Evolutionary conservation across 1,284 basidiomycete species (phyloP), one percentile per base, ranked within the genome.

Genomic region (Meripilus lineatus): DNA sequence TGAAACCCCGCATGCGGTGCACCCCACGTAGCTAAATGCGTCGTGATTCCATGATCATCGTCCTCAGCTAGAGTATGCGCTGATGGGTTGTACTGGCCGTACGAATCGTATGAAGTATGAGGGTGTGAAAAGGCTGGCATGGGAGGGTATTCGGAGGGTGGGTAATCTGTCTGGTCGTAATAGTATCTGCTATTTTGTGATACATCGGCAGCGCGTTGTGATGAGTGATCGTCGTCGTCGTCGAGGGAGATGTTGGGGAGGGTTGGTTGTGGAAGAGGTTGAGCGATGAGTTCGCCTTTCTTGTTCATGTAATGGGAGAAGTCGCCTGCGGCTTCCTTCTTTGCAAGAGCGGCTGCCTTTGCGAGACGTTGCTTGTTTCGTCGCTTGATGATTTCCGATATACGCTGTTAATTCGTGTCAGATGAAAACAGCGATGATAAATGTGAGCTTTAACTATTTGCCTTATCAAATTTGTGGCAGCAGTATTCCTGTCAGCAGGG

Each of bases 401-500:
- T 97, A 54, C 95, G 89, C 84, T 88, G 33, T 8, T 10, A 10
- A 8, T 8, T 10, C 8, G 28, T 30, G 28, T 30, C 10, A 30
- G 18, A 28, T 49, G 40, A 11, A 24, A 26, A 18, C 15, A 47
- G 45, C 24, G 38, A 22, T 5, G 32, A 24, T 38, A 42, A 25
- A 24, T 38, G 17, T 4, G 22, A 35, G 28, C 8, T n/a, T 8
- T 10, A 30, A 30, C 28, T 10, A 40, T 34, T 46, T 59, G 89
- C 87, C 80, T 96, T 97, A 70, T 98, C 95, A 44, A 97, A 92
- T 70, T 98, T 97, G 72, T 98, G 92, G 67, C 94, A 98, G 65
- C 91, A 93, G 68, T 96, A 98, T 76, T 98, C 95, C 83, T 94
- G 62, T 26, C 28, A 53, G 8, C 25, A 15, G 34, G 32, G 35